Conservation (phyloP, 2,329 filamentous ascomycete genomes). For the Myriosclerotinia curreyana region DNA sequence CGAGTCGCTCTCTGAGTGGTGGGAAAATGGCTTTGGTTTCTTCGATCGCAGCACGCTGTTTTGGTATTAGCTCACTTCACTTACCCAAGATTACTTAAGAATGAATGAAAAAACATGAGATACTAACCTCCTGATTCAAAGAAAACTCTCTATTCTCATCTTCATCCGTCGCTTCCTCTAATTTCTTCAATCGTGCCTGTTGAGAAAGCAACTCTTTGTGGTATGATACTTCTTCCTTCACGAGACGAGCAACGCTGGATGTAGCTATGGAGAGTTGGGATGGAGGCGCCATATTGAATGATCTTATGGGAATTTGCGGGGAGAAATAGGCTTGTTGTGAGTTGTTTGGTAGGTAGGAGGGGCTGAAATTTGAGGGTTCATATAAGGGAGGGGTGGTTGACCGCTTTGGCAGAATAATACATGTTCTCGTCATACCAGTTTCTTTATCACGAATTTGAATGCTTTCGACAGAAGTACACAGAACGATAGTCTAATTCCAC, state of each 20-base stretch:
- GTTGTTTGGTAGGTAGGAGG: not conserved
- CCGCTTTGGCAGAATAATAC: conserved; percentile 10
- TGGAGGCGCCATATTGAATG: conserved; percentile 66
- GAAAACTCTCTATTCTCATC: conserved; percentile 75
- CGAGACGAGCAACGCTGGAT: conserved; percentile 72
- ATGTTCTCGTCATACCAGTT: not conserved
- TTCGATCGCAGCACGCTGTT: conserved; percentile 57
- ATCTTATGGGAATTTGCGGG: not conserved
- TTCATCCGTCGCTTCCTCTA: conserved; percentile 49
- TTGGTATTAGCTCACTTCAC: conserved; percentile 13
- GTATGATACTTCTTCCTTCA: conserved; percentile 91
- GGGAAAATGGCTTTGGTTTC: conserved; percentile 84
- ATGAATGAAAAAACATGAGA: not conserved
- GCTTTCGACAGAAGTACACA: not conserved
- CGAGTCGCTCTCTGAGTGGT: conserved; percentile 67
- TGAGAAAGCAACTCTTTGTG: conserved; percentile 80
- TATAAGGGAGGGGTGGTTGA: conserved; percentile 1
- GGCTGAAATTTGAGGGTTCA: not conserved
- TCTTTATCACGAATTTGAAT: not conserved
- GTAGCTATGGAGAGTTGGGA: conserved; percentile 76
- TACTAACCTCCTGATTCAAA: conserved; percentile 79
- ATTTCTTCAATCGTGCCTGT: conserved; percentile 63
- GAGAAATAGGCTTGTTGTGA: not conserved
- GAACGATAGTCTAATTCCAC: not conserved
- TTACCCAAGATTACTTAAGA: not conserved